Base-by-base conservation (phyloP, 345 rosid genomes). In the Camelina sativa region DNA sequence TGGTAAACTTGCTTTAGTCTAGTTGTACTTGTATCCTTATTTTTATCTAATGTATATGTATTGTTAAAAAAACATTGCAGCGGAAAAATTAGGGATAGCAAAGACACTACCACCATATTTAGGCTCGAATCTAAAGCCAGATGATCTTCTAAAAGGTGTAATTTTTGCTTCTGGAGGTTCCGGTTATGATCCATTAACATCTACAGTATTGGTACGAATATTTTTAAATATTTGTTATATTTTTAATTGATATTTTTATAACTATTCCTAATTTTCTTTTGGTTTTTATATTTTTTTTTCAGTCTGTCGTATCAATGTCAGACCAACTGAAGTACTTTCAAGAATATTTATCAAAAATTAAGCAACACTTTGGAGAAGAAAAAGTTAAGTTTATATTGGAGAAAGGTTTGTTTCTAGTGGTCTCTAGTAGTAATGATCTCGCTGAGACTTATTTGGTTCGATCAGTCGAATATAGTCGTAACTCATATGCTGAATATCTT, bases 341-440 rank as follows among this genome's bases (percentile, higher is more conserved):
- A 70, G 71, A 76, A 71, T 76, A 76, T 30, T 1, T 76, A 65
- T 56, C 54, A 38, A 64, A 47, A 71, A 71, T 71, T 17, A 64
- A 62, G n/a, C 28, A 76, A 56, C 7, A 53, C 2, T 70, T 70
- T 64, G 76, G 80, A 13, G 80, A 76, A 56, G 67, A 76, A 64
- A 70, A 70, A 4, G 61, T 70, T 23, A 63, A 76, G 15, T 70
- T 35, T 48, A 62, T 76, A 37, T 28, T 76, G 32, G 72, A 64
- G 61, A 47, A 76, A 48, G 71, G 76, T 57, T 15, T 76, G 53
- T 70, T 76, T 76, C 22, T 71, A 17, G 76, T 76, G 25, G 80
- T 70, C 28, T 28, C 80, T 28, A 76, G 80, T 43, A 76, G 80
- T 71, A 76, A 63, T 30, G 80, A 76, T 57, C 72, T 70, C 7